Evolutionary conservation across 805 yeast genomes (phyloP).

Genomic region (Tetrapisispora nanseiensis): DNA sequence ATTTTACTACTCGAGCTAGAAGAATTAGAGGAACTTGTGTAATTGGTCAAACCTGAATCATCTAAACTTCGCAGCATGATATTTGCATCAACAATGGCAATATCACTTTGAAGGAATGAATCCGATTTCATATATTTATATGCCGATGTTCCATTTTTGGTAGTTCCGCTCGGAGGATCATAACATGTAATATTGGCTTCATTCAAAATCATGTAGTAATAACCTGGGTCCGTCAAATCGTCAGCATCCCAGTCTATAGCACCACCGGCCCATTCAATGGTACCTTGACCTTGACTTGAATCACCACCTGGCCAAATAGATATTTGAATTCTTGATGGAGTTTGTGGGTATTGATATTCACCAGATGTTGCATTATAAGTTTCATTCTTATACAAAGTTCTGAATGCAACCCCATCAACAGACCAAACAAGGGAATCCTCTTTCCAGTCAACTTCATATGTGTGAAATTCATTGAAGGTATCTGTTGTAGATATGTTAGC

Average conservation of each 20-base stretch:
- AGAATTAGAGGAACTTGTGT: neutral
- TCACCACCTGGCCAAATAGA: conserved; percentile 77
- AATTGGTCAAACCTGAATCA: conserved; percentile 58
- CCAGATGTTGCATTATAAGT: conserved; percentile 57
- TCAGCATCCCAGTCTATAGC: conserved; percentile 67
- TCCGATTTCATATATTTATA: conserved; percentile 45
- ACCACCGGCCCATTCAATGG: conserved; percentile 85
- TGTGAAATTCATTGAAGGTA: conserved; percentile 63
- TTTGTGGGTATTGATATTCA: conserved; percentile 53
- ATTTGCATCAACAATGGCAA: conserved; percentile 53
- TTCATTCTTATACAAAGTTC: conserved; percentile 52
- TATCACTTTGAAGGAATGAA: conserved; percentile 37
- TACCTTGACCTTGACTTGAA: conserved; percentile 45
- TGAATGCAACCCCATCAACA: conserved; percentile 56
- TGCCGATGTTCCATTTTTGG: conserved; percentile 36
- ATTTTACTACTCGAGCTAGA: conserved; percentile 1
- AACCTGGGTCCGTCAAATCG: conserved; percentile 71
- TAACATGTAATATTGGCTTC: conserved; percentile 57
- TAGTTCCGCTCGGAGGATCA: conserved; percentile 54
- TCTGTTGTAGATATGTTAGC: conserved; percentile 31
- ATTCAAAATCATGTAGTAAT: conserved; percentile 59
- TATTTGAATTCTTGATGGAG: conserved; percentile 63
- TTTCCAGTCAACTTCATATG: conserved; percentile 72
- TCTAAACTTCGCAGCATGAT: conserved; percentile 51
- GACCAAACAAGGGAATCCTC: conserved; percentile 64